These are phyloP conservation scores for Hymenoscyphus infarciens DNA, from an alignment of 2,329 filamentous ascomycete species.

Conservation along the genomic window DNA sequence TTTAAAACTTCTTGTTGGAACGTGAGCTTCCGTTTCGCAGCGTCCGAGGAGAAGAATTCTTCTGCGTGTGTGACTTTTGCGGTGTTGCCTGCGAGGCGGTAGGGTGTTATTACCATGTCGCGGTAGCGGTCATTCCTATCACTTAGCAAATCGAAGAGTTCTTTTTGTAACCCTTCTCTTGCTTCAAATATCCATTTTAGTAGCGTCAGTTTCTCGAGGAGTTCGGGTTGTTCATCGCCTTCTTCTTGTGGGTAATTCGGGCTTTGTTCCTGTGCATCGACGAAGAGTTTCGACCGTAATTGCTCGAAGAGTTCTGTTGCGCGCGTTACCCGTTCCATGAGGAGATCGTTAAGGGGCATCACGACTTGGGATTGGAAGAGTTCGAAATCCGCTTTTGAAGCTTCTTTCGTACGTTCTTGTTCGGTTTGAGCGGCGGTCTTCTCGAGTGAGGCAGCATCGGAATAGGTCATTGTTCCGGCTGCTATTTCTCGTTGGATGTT, in stretches of 20 bases:
- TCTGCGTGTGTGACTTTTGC: conserved; percentile 78
- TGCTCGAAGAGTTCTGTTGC: conserved; percentile 76
- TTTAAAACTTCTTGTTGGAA: conserved; percentile 70
- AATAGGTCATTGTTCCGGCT: conserved; percentile 74
- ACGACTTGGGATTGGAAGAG: conserved; percentile 78
- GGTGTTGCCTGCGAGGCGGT: conserved; percentile 67
- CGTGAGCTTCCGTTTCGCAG: conserved; percentile 63
- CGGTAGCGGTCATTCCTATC: conserved; percentile 85
- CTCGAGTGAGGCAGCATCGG: conserved; percentile 78
- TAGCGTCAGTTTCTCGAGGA: conserved; percentile 89
- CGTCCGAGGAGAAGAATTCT: conserved; percentile 79
- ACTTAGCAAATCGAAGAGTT: conserved; percentile 78
- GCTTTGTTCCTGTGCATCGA: conserved; percentile 58
- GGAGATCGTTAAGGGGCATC: conserved; percentile 75
- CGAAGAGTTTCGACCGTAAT: conserved; percentile 67
- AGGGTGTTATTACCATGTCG: conserved; percentile 78
- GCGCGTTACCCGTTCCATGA: conserved; percentile 70
- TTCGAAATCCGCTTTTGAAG: conserved; percentile 78
- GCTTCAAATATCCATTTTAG: conserved; percentile 97
- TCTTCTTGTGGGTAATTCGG: conserved; percentile 90
- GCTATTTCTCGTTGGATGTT: conserved; percentile 78
- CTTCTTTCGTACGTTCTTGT: conserved; percentile 64
- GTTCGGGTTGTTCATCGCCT: conserved; percentile 89
- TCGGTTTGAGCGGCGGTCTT: conserved; percentile 71
- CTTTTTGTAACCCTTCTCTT: conserved; percentile 80